A percentile compares a stretch with the other conserved stretches of the same genome.
Evolutionary conservation across 495 filamentous ascomycete species (phyloP).

Genomic region (Aspergillus ostianus): DNA sequence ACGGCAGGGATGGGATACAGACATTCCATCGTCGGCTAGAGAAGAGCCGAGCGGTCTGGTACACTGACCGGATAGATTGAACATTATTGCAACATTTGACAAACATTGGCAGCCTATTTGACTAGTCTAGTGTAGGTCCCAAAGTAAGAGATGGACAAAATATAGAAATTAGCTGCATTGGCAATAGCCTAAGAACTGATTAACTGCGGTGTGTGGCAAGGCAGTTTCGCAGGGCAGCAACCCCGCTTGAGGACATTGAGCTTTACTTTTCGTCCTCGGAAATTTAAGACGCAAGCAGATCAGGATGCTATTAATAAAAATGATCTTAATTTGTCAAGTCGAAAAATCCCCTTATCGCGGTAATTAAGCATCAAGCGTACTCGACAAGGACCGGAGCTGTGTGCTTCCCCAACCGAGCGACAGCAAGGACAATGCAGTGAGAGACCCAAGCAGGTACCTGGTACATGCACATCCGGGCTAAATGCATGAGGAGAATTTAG

Average conservation of each 20-base stretch:
- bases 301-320: slow-evolving; percentile 9
- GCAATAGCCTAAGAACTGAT: no score
- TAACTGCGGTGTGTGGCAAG: neutral
- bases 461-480: neutral
- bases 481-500: neutral
- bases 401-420: neutral
- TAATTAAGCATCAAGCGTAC: slow-evolving; percentile 1
- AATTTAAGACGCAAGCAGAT: neutral
- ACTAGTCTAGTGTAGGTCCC: neutral
- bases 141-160: neutral
- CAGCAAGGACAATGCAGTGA: neutral
- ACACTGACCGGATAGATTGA: neutral
- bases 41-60: neutral
- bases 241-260: neutral
- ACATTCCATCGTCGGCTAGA: neutral
- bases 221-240: neutral
- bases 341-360: neutral
- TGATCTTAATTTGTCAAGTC: neutral
- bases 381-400: neutral
- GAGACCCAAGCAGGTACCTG: neutral
- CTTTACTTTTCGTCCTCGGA: neutral
- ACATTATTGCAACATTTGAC: neutral
- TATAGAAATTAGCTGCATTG: neutral
- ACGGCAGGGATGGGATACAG: neutral
- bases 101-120: neutral